These are phyloP conservation scores for Allium fistulosum DNA, from an alignment of 106 monocot genomes.

Conservation along the genomic window DNA sequence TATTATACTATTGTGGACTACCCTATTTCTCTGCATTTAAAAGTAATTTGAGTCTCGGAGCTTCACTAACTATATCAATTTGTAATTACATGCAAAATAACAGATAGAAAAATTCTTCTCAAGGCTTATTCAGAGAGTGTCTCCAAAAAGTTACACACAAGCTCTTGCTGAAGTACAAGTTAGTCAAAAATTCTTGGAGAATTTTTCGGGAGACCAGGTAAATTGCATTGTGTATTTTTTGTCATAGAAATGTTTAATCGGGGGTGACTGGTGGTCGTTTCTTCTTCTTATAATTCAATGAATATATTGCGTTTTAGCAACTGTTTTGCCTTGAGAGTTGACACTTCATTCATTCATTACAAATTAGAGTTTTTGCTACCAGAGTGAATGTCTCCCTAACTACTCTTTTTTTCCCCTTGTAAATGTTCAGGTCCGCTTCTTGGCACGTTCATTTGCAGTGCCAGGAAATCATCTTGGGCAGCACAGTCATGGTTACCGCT, in stretches of 20 bases:
- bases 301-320: too few relatives aligned
- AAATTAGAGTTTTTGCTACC: too few relatives aligned
- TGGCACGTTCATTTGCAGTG: slow-evolving; percentile 63
- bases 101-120: slow-evolving; percentile 82
- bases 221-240: background rate
- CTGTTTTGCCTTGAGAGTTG: too few relatives aligned
- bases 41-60: background rate
- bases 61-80: background rate
- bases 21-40: background rate
- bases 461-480: slow-evolving; percentile 82
- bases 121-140: slow-evolving; percentile 94
- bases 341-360: too few relatives aligned
- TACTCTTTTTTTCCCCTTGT: background rate
- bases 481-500: slow-evolving; percentile 63
- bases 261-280: too few relatives aligned
- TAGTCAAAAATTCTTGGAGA: slow-evolving; percentile 88
- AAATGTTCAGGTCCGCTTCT: slow-evolving; percentile 58
- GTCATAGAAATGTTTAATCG: background rate
- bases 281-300: too few relatives aligned
- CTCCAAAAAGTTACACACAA: slow-evolving; percentile 83
- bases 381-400: too few relatives aligned
- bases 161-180: slow-evolving; percentile 82
- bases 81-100: background rate
- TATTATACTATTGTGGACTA: background rate
- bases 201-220: slow-evolving; percentile 97